These are phyloP conservation scores for Herpotrichia juniperi DNA, from an alignment of 2,329 filamentous ascomycete genomes.

Conservation along the genomic window DNA sequence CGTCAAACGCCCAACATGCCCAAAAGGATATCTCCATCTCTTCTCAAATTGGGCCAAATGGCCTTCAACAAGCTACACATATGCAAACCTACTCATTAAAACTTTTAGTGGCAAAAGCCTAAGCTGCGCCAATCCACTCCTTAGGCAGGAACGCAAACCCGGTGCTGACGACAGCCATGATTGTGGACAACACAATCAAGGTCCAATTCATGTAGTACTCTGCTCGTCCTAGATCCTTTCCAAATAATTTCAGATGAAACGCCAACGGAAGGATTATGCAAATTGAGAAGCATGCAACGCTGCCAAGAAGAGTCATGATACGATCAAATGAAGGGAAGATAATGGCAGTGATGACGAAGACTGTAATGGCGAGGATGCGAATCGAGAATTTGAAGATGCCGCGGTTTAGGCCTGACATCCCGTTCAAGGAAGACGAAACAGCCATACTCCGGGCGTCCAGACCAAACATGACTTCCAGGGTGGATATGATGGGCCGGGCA, in stretches of 20 bases:
- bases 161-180: conserved; percentile 78
- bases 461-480: conserved; percentile 79
- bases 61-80: no score
- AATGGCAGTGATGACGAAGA: conserved; percentile 78
- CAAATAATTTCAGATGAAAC: conserved; percentile 91
- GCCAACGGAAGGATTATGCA: conserved; percentile 88
- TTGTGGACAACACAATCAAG: conserved; percentile 71
- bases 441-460: conserved; percentile 66
- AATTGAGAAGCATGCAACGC: conserved; percentile 89
- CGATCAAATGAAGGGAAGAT: conserved; percentile 81
- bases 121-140: conserved; percentile 67
- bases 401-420: conserved; percentile 63
- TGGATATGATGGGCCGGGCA: conserved; percentile 84
- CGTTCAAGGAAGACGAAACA: conserved; percentile 55
- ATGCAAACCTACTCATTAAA: no score
- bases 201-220: conserved; percentile 73
- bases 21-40: no score
- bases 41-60: no score
- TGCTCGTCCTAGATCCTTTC: conserved; percentile 66
- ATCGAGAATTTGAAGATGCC: conserved; percentile 65
- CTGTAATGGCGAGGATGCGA: conserved; percentile 69
- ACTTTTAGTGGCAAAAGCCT: not conserved
- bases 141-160: conserved; percentile 88
- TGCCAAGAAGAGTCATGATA: conserved; percentile 90
- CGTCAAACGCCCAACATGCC: no score